A percentile compares a stretch with the other conserved stretches of the same genome.
phyloP scores from a whole-genome alignment of 306 rosid genomes.

The peach (Prunus persica) region Prunus_persica_NCBIv2 NC_034016.1:16426001-16426500 shows the following conservation, averaged over 20 bases:
- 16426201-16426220: not conserved
- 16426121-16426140: not conserved
- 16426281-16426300: constrained; percentile 96
- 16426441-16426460: constrained; percentile 67
- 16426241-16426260: not conserved
- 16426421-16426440: constrained; percentile 93
- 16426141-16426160: not conserved
- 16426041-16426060: constrained; percentile 88
- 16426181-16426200: not conserved
- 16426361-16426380: constrained; percentile 72
- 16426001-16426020: constrained; percentile 71
- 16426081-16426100: constrained; percentile 86
- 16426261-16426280: constrained; percentile 93
- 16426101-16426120: constrained; percentile 67
- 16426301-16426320: constrained; percentile 92
- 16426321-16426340: constrained; percentile 88
- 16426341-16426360: constrained; percentile 62
- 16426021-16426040: constrained; percentile 70
- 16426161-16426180: not conserved
- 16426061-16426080: constrained; percentile 88
- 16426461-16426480: constrained; percentile 75
- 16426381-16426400: constrained; percentile 90
- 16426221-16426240: not conserved
- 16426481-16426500: constrained; percentile 86
- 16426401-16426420: constrained; percentile 88